Percentiles rank a stretch among this genome's conserved stretches.
These are phyloP conservation scores for Monosporascus sp. DNA, from an alignment of 2,329 filamentous ascomycete species.

Conservation along the genomic window DNA sequence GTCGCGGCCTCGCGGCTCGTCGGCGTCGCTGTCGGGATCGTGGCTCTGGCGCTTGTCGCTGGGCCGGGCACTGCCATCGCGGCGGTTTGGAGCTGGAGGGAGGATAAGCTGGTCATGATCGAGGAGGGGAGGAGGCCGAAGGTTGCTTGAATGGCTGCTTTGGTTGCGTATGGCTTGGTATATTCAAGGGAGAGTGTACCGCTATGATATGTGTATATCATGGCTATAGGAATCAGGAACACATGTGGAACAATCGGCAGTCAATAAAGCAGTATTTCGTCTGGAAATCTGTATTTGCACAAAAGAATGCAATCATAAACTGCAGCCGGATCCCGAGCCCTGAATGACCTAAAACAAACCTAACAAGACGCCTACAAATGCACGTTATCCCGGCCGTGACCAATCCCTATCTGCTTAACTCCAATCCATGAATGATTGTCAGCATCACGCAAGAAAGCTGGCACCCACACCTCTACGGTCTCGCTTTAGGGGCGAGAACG, in stretches of 20 bases:
- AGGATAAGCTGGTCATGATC: conserved; percentile 20
- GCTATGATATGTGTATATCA: too few relatives aligned
- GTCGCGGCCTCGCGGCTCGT: conserved; percentile 5
- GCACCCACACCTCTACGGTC: conserved; percentile 58
- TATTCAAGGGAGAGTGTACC: too few relatives aligned
- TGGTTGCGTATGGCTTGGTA: background rate
- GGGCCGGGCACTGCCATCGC: conserved; percentile 20
- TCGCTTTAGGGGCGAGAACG: conserved; percentile 69
- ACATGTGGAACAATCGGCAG: background rate
- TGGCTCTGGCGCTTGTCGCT: conserved; percentile 11
- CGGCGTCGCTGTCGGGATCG: conserved; percentile 13
- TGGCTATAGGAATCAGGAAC: background rate
- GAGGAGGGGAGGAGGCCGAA: conserved; percentile 19
- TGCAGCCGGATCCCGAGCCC: background rate
- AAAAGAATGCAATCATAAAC: background rate
- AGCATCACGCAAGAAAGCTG: conserved; percentile 49
- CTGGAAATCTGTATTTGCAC: background rate
- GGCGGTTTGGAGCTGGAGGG: conserved; percentile 21
- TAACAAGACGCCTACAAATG: background rate
- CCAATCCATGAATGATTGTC: conserved; percentile 1
- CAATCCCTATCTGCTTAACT: background rate
- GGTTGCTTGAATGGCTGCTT: conserved; percentile 1
- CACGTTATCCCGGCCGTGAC: background rate
- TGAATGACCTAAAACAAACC: background rate
- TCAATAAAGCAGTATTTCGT: background rate